These are phyloP conservation scores for Penicillium pulvis DNA, from an alignment of 495 filamentous ascomycete species.

Conservation along the genomic window DNA sequence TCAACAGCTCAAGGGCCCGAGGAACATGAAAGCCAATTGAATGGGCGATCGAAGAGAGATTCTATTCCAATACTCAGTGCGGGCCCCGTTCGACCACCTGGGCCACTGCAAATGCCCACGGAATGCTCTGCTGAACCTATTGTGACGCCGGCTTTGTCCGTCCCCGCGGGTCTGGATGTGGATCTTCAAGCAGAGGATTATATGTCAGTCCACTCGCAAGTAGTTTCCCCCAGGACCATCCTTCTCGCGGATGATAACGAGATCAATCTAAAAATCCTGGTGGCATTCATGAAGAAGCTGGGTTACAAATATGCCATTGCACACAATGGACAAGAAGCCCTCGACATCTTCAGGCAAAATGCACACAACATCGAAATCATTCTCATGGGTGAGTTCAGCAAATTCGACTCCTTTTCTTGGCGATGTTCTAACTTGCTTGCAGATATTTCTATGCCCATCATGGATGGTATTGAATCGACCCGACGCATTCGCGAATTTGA, in stretches of 20 bases:
- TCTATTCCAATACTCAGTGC: background rate
- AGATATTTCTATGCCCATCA: conserved; percentile 62
- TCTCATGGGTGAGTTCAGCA: conserved; percentile 46
- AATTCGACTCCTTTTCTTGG: background rate
- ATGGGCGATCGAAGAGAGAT: background rate
- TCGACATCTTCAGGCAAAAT: conserved; percentile 43
- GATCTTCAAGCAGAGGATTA: conserved; percentile 6
- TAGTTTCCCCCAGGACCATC: conserved; percentile 9
- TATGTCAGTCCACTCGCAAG: conserved; percentile 7
- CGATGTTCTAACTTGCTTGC: background rate
- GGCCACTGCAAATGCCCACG: background rate
- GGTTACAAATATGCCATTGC: conserved; percentile 34
- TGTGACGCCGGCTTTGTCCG: background rate
- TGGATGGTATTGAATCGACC: conserved; percentile 56
- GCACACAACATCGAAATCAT: conserved; percentile 41
- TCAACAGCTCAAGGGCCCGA: background rate
- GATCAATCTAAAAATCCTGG: conserved; percentile 35
- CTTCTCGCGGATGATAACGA: conserved; percentile 43
- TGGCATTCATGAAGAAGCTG: conserved; percentile 43
- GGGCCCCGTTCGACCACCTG: background rate
- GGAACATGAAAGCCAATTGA: background rate
- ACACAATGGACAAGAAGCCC: conserved; percentile 53
- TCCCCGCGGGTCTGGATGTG: background rate
- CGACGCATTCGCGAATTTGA: conserved; percentile 51
- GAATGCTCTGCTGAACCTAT: background rate